Evolutionary conservation across 2,329 filamentous ascomycete species (phyloP), one percentile per base, ranked within the genome.

Genomic region (Xylaria hypoxylon): DNA sequence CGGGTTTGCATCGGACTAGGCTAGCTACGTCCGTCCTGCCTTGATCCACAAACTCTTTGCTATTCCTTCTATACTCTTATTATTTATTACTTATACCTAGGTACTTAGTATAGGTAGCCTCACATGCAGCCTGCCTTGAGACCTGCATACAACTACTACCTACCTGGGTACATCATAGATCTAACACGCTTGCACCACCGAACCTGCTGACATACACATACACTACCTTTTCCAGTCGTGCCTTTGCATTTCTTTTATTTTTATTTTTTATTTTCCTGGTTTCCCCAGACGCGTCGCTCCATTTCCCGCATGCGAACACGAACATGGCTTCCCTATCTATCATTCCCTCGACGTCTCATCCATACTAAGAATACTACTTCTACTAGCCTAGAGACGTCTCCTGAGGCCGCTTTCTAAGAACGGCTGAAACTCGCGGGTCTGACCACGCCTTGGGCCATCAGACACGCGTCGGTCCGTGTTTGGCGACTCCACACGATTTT

Each of bases 401-500:
- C 28, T 59, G 52, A 47, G 42, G 55, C 35, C 64, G 42, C 45
- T 40, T 42, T 61, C 50, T 60, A 59, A 53, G 45, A 33, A 24
- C 44, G 35, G 40, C 17, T 28, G 28, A 28, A 22, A 35, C 51
- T 52, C 56, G 31, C 52, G 57, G 57, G 59, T 52, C 67, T 45
- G 45, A 33, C 59, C 63, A 47, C 55, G 24, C 44, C 65, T 65
- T 48, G 55, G 58, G 26, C 24, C 10, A 48, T 48, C 45, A 51
- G 52, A 35, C 59, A 45, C 53, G 53, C 61, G n/a, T n/a, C n/a
- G 45, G 62, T 67, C 52, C 55, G 65, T 60, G 65, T 64, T 67
- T 63, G 67, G 60, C 68, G 67, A 72, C 74, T 75, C 76, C 75
- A 77, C 76, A 76, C 72, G 70, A 71, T 70, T 62, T 59, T 50